Evolutionary conservation across 2,329 filamentous ascomycete species (phyloP), one percentile per base, ranked within the genome.

Genomic region (Ophiosphaerella herpotricha): DNA sequence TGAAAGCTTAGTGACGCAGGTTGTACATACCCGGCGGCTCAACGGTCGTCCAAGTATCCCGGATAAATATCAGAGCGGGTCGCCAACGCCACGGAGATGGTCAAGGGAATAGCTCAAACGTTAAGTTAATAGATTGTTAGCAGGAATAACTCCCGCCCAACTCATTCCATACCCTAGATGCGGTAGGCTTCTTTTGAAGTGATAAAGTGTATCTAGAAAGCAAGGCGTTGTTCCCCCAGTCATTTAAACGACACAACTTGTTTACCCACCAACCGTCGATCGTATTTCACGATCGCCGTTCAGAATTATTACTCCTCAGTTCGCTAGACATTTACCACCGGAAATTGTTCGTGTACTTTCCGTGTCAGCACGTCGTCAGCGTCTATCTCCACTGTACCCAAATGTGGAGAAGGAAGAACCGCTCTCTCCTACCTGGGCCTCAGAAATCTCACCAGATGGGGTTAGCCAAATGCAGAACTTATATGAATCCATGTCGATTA

Each of bases 281-380:
- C 14, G 39, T 41, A 14, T 21, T 21, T 21, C 18, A 31, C 16
- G 39, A 41, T 31, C n/a, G 26, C 16, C n/a, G 23, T 26, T 41
- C n/a, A 41, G 14, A 31, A 7, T 13, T 18, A 14, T 14, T 31
- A 41, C 24, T 7, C 23, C 14, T n/a, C 39, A 29, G 39, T 26
- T 29, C 39, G 39, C 23, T 41, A 41, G 14, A 26, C 13, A 31
- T 41, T 41, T 41, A 41, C 39, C 39, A 26, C 39, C 39, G 39
- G 39, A 31, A 29, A 26, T 41, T 31, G 39, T 41, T 41, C 39
- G 23, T 41, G 24, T 41, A 41, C 39, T 26, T 41, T n/a, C 39
- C 26, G 26, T 29, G 11, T 29, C 26, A 29, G 26, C 26, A 29
- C 26, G 26, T 3, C 6, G 26, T 29, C 26, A 29, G 26, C 26